phyloP scores from a whole-genome alignment of 2,329 filamentous ascomycete species.

The Colletotrichum scovillei region DNA sequence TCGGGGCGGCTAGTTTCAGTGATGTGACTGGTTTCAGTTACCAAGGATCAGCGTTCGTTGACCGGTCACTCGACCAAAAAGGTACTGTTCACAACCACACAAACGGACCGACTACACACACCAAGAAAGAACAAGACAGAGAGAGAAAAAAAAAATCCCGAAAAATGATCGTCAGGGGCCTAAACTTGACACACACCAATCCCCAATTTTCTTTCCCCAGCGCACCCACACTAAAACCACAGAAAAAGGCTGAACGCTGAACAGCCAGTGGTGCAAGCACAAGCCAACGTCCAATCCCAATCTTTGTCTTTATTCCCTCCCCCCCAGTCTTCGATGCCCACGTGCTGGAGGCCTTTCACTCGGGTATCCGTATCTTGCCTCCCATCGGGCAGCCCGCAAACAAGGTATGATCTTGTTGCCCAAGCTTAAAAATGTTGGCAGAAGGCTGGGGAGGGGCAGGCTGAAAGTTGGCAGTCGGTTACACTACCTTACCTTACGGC shows the following conservation, averaged over 20 bases:
- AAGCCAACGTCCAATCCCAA: background rate
- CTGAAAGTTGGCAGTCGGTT: background rate
- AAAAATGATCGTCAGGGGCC: slow-evolving; percentile 30
- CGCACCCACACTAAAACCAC: slow-evolving; percentile 15
- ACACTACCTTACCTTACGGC: background rate
- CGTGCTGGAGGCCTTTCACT: slow-evolving; percentile 10
- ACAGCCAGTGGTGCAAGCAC: background rate
- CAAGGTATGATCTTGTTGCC: background rate
- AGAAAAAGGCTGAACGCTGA: background rate
- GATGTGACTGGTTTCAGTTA: background rate
- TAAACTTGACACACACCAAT: slow-evolving; percentile 23
- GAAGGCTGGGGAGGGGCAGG: background rate
- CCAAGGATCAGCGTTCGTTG: background rate
- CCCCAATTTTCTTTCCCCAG: slow-evolving; percentile 24
- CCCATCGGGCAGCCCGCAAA: background rate
- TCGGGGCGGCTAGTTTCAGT: background rate
- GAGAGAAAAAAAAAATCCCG: background rate
- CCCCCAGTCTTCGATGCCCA: background rate
- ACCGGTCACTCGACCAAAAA: slow-evolving; percentile 8
- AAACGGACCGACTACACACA: background rate
- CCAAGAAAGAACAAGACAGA: background rate
- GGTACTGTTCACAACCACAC: background rate
- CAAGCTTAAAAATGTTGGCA: slow-evolving; percentile 4
- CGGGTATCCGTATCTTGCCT: no score
- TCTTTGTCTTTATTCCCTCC: background rate